Evolutionary conservation across 345 rosid species (phyloP), one percentile per base, ranked within the genome.

Genomic region (Sonneratia caseolaris): DNA sequence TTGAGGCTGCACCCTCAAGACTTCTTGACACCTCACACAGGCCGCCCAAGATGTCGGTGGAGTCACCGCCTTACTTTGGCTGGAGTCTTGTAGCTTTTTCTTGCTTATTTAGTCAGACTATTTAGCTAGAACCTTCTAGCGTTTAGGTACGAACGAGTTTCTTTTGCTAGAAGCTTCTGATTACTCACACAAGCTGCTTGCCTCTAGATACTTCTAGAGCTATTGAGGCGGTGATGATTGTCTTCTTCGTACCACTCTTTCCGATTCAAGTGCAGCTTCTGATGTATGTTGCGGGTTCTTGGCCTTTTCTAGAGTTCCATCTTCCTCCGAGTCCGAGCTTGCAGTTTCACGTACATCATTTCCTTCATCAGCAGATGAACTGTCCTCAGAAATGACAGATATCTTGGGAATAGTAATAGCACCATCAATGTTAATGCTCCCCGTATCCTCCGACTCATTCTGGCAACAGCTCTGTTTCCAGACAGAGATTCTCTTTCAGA

Each of bases 241-340:
- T 27, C 32, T 27, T 27, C 32, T 27, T 27, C 32, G 1, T 27
- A 51, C 37, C 61, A 64, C 49, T 15, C 71, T 75, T 14, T 16
- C 73, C 48, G 61, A 47, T 70, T 77, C 83, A 64, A 73, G 72
- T 0, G 74, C 66, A 66, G 76, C 75, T 74, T 77, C 86, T 15
- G 76, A 56, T 71, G 70, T 78, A 79, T 72, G 68, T 35, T 66
- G 70, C 10, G 51, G 53, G 51, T 77, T 18, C 35, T 73, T 69
- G 32, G 51, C 40, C 36, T 24, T 51, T 5, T 32, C 69, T 7
- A 0, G 64, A 37, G 72, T 35, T 45, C 68, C 72, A 32, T 48
- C n/a, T 32, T 68, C 72, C 22, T 68, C 59, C 1, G 37, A 36
- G 1, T 37, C 70, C 12, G 37, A 38, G 2, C 66, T 64, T 0